Percentiles rank a stretch among this genome's conserved stretches.
phyloP scores from a whole-genome alignment of 345 rosid species.

The Xanthoceras sorbifolium region DNA sequence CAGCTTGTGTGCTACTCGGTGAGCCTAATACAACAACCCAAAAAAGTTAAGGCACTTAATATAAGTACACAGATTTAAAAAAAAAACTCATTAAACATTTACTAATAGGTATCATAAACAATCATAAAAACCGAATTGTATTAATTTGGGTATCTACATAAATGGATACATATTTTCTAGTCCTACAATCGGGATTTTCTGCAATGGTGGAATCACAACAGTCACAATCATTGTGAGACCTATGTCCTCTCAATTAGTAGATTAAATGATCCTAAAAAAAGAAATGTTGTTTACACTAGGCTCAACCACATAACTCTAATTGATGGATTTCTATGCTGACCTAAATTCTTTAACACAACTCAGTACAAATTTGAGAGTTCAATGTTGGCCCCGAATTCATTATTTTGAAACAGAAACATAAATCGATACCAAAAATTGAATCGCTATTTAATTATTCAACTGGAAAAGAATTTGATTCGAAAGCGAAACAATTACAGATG shows the following conservation, averaged over 20 bases:
- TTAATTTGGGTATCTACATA: no score
- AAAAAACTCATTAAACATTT: no score
- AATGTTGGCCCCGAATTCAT: not conserved
- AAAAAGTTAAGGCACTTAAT: not conserved
- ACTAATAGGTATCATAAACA: no score
- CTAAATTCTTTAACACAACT: not conserved
- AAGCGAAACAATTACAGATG: not conserved
- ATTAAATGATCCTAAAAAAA: not conserved
- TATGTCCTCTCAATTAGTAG: not conserved
- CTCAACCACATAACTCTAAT: no score
- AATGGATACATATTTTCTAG: no score
- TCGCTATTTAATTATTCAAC: not conserved
- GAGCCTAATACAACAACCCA: slow-evolving; percentile 54
- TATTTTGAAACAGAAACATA: not conserved
- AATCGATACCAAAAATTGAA: not conserved
- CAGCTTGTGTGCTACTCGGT: slow-evolving; percentile 83
- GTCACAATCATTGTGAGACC: not conserved
- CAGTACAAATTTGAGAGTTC: not conserved
- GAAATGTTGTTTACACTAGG: no score
- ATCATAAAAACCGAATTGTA: no score
- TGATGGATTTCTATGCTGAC: not conserved
- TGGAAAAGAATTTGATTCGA: not conserved
- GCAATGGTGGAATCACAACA: not conserved
- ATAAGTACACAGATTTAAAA: not conserved
- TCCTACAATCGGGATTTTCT: no score